Conservation (phyloP, 2,329 filamentous ascomycete genomes). For the Cercospora sojina region DNA sequence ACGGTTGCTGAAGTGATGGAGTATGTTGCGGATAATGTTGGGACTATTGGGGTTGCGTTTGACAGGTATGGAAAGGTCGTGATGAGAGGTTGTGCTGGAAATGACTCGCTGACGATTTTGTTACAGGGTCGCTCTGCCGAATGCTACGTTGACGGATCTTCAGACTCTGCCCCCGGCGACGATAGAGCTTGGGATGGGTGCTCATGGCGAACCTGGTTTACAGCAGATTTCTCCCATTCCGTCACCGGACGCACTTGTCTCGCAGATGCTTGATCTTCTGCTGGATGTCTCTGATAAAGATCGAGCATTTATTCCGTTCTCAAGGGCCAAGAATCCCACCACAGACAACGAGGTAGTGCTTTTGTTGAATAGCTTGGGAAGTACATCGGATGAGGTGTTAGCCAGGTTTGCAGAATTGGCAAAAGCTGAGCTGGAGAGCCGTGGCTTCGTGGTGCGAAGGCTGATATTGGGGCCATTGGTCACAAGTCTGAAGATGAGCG, state of each 20-base stretch:
- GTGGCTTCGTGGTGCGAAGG: conserved; percentile 38
- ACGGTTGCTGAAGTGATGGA: conserved; percentile 41
- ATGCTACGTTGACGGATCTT: conserved; percentile 60
- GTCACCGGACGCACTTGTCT: conserved; percentile 35
- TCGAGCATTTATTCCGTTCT: conserved; percentile 41
- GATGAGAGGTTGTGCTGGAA: neutral
- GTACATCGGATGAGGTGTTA: conserved; percentile 40
- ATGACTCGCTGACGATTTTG: conserved; percentile 11
- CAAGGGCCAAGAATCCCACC: conserved; percentile 31
- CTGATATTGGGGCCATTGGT: conserved; percentile 39
- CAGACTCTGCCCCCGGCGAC: conserved; percentile 54
- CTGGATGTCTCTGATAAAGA: conserved; percentile 38
- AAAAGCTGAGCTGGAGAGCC: conserved; percentile 32
- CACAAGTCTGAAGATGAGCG: conserved; percentile 42
- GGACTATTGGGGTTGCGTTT: conserved; percentile 40
- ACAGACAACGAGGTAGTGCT: conserved; percentile 38
- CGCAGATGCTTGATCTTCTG: conserved; percentile 40
- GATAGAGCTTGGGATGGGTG: conserved; percentile 64
- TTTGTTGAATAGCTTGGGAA: conserved; percentile 40
- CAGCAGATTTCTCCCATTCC: conserved; percentile 54
- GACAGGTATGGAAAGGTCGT: conserved; percentile 31
- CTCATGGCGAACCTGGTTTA: conserved; percentile 65
- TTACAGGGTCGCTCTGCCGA: conserved; percentile 40
- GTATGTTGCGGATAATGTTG: conserved; percentile 40
- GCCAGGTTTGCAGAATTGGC: conserved; percentile 40